Evolutionary conservation across 441 rosid genomes (phyloP).

Genomic region (Isatis lusitanica): DNA sequence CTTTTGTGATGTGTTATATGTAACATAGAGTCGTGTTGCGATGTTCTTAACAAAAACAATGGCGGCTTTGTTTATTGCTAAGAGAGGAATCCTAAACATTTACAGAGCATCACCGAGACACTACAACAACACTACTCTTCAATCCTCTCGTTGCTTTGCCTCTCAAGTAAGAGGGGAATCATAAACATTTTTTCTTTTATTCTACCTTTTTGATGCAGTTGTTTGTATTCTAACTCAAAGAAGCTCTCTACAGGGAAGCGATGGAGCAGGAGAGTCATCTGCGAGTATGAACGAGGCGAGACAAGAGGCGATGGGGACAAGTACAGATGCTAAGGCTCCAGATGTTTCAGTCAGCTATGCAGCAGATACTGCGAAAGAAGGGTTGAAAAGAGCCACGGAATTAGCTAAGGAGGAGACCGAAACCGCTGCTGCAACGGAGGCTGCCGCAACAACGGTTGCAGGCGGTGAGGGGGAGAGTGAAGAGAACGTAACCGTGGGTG

Average conservation of each 20-base stretch:
- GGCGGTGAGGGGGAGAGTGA: slow-evolving; percentile 11
- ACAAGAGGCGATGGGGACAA: slow-evolving; percentile 33
- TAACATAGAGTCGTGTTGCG: neutral
- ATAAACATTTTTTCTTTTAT: neutral
- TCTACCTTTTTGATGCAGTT: neutral
- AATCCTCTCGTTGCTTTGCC: slow-evolving; percentile 13
- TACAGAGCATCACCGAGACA: slow-evolving; percentile 1
- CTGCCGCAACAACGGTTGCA: neutral
- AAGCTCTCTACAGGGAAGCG: slow-evolving; percentile 14
- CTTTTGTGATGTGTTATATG: neutral
- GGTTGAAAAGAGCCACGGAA: slow-evolving; percentile 7
- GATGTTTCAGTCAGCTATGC: slow-evolving; percentile 17
- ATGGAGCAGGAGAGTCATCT: slow-evolving; percentile 8
- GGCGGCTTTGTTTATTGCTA: slow-evolving; percentile 14
- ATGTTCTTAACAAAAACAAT: slow-evolving; percentile 10
- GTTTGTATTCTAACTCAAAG: neutral
- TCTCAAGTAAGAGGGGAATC: slow-evolving; percentile 16
- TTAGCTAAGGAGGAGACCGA: neutral
- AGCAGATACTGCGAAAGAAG: slow-evolving; percentile 24
- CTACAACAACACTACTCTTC: slow-evolving; percentile 13
- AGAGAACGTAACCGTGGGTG: slow-evolving; percentile 11
- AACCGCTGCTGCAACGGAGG: neutral
- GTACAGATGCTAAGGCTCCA: slow-evolving; percentile 20
- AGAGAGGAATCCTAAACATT: slow-evolving; percentile 23
- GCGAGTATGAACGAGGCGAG: slow-evolving; percentile 24